Percentiles rank a stretch among this genome's conserved stretches.
Conservation (phyloP, 305 asterid genomes). For the Fraxinus latifolia region DNA sequence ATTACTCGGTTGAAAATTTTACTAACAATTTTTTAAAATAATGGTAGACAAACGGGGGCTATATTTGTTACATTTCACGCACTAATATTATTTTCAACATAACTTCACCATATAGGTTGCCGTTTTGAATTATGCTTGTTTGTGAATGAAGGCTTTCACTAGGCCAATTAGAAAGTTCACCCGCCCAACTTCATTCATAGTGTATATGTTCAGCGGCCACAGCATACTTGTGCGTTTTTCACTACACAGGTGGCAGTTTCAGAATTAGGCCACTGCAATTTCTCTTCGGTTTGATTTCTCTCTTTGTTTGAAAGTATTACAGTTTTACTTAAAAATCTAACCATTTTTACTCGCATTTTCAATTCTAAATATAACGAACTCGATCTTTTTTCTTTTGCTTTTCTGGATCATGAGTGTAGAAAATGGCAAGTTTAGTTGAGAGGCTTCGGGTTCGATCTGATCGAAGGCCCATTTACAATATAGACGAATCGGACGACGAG, state of each 20-base stretch:
- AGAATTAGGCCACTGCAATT: neutral
- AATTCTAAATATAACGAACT: neutral
- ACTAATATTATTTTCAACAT: no score
- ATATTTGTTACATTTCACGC: no score
- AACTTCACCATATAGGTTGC: no score
- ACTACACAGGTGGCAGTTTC: neutral
- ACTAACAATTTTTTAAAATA: no score
- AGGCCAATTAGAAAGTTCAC: no score
- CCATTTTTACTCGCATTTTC: neutral
- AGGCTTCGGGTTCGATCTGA: conserved; percentile 50
- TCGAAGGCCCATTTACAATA: conserved; percentile 35
- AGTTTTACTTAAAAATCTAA: neutral
- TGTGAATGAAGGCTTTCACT: no score
- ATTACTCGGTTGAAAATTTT: no score
- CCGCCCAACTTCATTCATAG: no score
- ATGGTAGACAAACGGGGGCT: no score
- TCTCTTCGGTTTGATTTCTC: neutral
- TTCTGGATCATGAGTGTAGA: neutral
- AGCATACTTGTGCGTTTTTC: neutral
- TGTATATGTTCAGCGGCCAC: neutral
- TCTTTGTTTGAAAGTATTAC: neutral
- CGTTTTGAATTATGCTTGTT: no score
- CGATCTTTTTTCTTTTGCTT: neutral
- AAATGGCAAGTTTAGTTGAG: conserved; percentile 51
- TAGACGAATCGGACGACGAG: conserved; percentile 51